phyloP scores from a whole-genome alignment of 305 asterid species.

The Solanum hybrid region DNA sequence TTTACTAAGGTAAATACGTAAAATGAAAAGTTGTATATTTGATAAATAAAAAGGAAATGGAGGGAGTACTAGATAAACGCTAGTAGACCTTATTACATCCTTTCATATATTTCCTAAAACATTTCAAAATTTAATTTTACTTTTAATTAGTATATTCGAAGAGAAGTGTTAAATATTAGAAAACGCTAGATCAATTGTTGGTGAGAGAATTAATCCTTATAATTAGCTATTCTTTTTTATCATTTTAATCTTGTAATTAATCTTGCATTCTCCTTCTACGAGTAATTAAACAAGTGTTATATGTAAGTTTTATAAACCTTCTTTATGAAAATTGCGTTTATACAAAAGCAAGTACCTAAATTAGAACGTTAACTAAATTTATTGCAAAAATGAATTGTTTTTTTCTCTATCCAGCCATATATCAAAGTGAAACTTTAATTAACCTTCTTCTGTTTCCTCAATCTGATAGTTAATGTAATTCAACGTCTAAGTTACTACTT shows the following conservation, averaged over 20 bases:
- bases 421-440: neutral
- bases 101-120: neutral
- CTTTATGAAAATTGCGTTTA: neutral
- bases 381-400: neutral
- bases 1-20: neutral
- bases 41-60: neutral
- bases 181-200: neutral
- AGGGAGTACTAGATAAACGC: neutral
- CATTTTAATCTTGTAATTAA: neutral
- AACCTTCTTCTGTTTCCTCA: neutral
- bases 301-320: neutral
- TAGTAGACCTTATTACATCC: neutral
- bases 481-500: neutral
- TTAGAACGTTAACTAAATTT: neutral
- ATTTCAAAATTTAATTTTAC: neutral
- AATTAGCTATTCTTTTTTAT: neutral
- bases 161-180: neutral
- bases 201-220: neutral
- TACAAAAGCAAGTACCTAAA: neutral
- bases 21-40: neutral
- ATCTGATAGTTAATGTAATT: neutral
- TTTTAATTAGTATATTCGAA: neutral
- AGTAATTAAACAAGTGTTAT: neutral
- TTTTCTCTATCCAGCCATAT: neutral
- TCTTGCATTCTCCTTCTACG: neutral